phyloP scores from a whole-genome alignment of 2,329 filamentous ascomycete species.

The Pleoardoris graminearum region DNA sequence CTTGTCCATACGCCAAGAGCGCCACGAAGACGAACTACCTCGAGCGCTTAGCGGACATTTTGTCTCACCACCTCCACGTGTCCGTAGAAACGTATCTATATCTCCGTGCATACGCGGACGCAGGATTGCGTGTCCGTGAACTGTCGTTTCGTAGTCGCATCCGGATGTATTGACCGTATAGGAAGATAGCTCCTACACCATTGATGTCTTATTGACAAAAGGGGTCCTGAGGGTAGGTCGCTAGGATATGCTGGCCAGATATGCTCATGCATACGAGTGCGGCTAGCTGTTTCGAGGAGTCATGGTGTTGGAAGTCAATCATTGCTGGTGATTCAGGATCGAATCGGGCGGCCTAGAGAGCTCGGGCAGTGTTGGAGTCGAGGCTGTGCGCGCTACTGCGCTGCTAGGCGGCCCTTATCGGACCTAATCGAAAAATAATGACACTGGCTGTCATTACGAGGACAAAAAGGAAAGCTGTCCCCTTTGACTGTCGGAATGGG shows the following conservation, averaged over 20 bases:
- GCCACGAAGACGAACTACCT: neutral
- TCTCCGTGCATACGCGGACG: constrained; percentile 6
- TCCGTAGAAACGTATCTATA: neutral
- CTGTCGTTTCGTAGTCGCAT: neutral
- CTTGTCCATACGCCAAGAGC: neutral
- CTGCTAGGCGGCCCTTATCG: neutral
- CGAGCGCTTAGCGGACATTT: constrained; percentile 1
- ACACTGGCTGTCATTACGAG: neutral
- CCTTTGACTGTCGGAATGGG: neutral
- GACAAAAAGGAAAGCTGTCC: neutral
- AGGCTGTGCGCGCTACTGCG: neutral
- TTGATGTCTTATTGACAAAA: constrained; percentile 3
- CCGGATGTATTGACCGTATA: neutral
- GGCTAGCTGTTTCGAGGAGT: constrained; percentile 2
- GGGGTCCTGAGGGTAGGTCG: neutral
- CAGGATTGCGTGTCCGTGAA: constrained; percentile 1
- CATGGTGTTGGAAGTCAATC: neutral
- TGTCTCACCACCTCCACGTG: constrained; percentile 1
- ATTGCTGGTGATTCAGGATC: neutral
- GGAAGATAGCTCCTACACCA: neutral
- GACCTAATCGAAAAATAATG: constrained; percentile 1
- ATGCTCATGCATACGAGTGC: neutral
- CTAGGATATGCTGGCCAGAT: constrained; percentile 1
- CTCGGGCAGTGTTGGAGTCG: neutral
- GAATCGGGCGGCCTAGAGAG: neutral